These are phyloP conservation scores for Inonotus obliquus DNA, from an alignment of 1,284 basidiomycete species.

Conservation along the genomic window DNA sequence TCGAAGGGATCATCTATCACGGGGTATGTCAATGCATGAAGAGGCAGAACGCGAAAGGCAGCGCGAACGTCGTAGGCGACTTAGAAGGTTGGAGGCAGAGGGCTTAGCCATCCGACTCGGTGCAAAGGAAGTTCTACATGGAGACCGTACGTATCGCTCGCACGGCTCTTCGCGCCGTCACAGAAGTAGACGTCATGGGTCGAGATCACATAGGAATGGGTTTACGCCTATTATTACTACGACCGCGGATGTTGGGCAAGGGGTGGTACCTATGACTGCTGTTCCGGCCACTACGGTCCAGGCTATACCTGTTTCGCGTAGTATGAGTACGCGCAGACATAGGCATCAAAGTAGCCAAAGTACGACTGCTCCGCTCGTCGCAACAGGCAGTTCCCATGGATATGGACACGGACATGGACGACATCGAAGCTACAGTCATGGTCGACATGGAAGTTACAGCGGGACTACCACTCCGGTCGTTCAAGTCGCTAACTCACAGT, in stretches of 20 bases:
- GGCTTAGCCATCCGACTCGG: slow-evolving; percentile 15
- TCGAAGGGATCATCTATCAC: slow-evolving; percentile 1
- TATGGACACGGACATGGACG: background rate
- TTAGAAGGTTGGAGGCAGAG: slow-evolving; percentile 8
- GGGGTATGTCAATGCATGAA: slow-evolving; percentile 11
- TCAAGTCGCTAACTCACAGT: background rate
- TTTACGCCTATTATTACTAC: background rate
- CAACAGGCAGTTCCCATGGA: background rate
- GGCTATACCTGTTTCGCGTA: background rate
- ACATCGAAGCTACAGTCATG: background rate
- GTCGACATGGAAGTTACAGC: background rate
- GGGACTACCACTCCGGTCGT: background rate
- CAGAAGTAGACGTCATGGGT: background rate
- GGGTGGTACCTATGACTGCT: background rate
- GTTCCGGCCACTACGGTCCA: background rate
- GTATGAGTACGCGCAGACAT: background rate
- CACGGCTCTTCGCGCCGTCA: background rate
- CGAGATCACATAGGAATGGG: background rate
- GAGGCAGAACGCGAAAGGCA: slow-evolving; percentile 12
- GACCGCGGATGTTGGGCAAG: background rate
- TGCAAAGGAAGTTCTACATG: slow-evolving; percentile 2
- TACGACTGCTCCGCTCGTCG: background rate
- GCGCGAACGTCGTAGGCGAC: slow-evolving; percentile 11
- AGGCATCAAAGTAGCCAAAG: background rate
- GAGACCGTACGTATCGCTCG: background rate